phyloP scores from a whole-genome alignment of 768 basidiomycete genomes.

The Lactarius sp. region DNA sequence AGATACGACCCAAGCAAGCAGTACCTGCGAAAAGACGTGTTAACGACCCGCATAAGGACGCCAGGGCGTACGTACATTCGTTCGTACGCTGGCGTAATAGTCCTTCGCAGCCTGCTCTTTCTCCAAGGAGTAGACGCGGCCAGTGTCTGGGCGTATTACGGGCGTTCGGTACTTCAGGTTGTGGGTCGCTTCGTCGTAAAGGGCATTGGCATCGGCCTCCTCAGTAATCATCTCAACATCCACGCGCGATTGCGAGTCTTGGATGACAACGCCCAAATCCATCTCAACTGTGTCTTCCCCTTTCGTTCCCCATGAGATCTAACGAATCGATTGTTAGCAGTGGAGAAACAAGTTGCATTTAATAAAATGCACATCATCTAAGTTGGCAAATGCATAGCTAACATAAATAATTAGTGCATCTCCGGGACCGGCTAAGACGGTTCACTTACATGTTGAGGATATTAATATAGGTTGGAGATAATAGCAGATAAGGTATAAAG shows the following conservation, averaged over 20 bases:
- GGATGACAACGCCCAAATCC: conserved; percentile 80
- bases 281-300: conserved; percentile 67
- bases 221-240: conserved; percentile 84
- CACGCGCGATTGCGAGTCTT: conserved; percentile 75
- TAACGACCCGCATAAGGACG: neutral
- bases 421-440: neutral
- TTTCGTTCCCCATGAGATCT: conserved; percentile 98
- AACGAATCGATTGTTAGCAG: conserved; percentile 8
- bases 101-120: conserved; percentile 72
- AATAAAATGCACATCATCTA: conserved; percentile 62
- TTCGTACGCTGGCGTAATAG: conserved; percentile 84
- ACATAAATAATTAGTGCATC: conserved; percentile 20
- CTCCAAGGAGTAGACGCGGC: conserved; percentile 46
- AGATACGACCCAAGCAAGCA: conserved; percentile 78
- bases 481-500: conserved; percentile 80
- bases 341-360: conserved; percentile 12
- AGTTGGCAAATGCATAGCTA: conserved; percentile 81
- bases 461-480: conserved; percentile 79
- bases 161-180: conserved; percentile 60
- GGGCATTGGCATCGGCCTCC: conserved; percentile 73
- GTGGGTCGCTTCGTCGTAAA: conserved; percentile 78
- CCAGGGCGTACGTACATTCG: conserved; percentile 48
- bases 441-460: conserved; percentile 64
- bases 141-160: conserved; percentile 27
- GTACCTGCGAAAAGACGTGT: conserved; percentile 37